Conservation (phyloP, 495 filamentous ascomycete species). For the Hypoxylon fragiforme region DNA sequence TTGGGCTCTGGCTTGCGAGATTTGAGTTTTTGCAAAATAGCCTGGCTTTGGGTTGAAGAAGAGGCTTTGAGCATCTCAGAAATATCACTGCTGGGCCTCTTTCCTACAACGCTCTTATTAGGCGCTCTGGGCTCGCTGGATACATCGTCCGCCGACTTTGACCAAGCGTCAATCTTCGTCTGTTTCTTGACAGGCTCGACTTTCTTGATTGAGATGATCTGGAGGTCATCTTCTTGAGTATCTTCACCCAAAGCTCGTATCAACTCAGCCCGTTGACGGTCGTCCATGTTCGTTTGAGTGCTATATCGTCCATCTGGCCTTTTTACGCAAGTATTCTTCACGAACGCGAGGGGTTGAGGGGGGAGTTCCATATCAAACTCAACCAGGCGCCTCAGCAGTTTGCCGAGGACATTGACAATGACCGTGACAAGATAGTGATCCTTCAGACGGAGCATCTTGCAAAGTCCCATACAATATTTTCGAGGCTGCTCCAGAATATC, state of each 20-base stretch:
- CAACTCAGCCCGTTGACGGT: conserved; percentile 79
- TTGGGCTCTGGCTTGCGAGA: conserved; percentile 38
- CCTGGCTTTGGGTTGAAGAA: conserved; percentile 41
- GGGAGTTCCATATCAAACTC: conserved; percentile 70
- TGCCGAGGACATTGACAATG: conserved; percentile 61
- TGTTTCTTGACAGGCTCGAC: conserved; percentile 61
- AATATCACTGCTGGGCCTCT: conserved; percentile 36
- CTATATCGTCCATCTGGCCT: conserved; percentile 44
- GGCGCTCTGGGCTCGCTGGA: conserved; percentile 32
- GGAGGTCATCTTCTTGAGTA: conserved; percentile 56
- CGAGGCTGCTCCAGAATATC: conserved; percentile 64
- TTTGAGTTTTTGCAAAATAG: conserved; percentile 44
- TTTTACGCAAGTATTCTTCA: conserved; percentile 58
- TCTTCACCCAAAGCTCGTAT: conserved; percentile 78
- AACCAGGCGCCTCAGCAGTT: conserved; percentile 72
- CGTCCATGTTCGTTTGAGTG: conserved; percentile 71
- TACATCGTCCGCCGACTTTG: conserved; percentile 39
- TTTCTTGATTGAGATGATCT: conserved; percentile 43
- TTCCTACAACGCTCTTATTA: conserved; percentile 11
- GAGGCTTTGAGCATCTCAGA: conserved; percentile 44
- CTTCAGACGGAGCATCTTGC: conserved; percentile 80
- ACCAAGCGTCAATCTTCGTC: conserved; percentile 68
- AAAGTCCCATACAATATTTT: conserved; percentile 65
- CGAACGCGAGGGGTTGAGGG: conserved; percentile 59
- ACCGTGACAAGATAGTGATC: conserved; percentile 80